phyloP scores from a whole-genome alignment of 2,329 filamentous ascomycete genomes.

The Penicillium sp. region DNA sequence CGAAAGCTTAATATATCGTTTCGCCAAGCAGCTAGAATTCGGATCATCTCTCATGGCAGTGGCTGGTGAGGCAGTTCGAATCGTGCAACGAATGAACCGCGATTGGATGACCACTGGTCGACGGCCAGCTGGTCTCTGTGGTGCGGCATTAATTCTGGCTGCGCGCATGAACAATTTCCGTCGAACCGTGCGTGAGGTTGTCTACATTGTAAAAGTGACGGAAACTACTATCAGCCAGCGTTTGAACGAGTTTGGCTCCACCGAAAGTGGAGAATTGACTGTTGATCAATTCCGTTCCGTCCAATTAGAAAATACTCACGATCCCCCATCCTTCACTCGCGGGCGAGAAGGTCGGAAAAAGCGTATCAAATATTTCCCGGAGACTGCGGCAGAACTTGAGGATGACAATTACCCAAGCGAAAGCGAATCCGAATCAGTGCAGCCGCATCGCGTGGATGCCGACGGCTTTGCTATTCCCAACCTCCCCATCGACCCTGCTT shows the following conservation, averaged over 20 bases:
- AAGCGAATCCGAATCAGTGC: slow-evolving; percentile 21
- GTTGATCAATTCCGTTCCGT: slow-evolving; percentile 73
- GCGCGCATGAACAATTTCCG: slow-evolving; percentile 98
- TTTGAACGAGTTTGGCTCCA: slow-evolving; percentile 85
- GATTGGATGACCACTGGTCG: slow-evolving; percentile 98
- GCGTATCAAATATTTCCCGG: slow-evolving; percentile 37
- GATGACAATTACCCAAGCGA: slow-evolving; percentile 41
- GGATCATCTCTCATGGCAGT: slow-evolving; percentile 77
- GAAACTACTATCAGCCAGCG: slow-evolving; percentile 90
- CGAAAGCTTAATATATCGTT: slow-evolving; percentile 87
- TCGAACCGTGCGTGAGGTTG: slow-evolving; percentile 85
- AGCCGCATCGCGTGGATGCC: slow-evolving; percentile 55
- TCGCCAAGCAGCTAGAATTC: slow-evolving; percentile 90
- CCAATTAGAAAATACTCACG: slow-evolving; percentile 64
- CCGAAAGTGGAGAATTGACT: slow-evolving; percentile 78
- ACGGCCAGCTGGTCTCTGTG: slow-evolving; percentile 88
- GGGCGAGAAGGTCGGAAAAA: slow-evolving; percentile 58
- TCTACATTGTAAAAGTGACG: slow-evolving; percentile 97
- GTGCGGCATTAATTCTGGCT: slow-evolving; percentile 89
- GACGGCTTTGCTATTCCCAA: slow-evolving; percentile 68
- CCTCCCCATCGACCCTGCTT: slow-evolving; percentile 46
- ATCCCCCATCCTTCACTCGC: slow-evolving; percentile 74
- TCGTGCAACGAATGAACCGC: slow-evolving; percentile 88
- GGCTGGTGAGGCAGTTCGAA: slow-evolving; percentile 79
- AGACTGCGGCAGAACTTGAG: slow-evolving; percentile 46